Conservation (phyloP, 129 eudicot genomes). For the Tagetes patula region DNA sequence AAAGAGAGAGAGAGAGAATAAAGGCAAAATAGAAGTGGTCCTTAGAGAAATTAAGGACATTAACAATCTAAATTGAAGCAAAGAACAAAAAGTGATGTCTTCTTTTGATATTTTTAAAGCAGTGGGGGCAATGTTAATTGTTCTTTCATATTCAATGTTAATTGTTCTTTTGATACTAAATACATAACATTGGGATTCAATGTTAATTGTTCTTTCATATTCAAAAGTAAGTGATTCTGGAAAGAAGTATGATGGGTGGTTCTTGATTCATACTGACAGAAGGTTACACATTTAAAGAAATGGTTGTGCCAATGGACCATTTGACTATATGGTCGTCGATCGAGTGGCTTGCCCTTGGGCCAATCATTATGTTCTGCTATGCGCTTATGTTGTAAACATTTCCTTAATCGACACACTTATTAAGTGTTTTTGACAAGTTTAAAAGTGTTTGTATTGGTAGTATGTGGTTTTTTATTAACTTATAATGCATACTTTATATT, state of each 20-base stretch:
- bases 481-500: no score
- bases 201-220: slow-evolving; percentile 40
- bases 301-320: slow-evolving; percentile 16
- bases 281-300: slow-evolving; percentile 24
- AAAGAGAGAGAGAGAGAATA: slow-evolving; percentile 2
- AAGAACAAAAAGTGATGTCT: slow-evolving; percentile 36
- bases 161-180: no score
- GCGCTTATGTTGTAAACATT: no score
- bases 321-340: not conserved
- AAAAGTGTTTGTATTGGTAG: no score
- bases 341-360: not conserved
- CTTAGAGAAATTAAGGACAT: slow-evolving; percentile 32
- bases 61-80: slow-evolving; percentile 33
- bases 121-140: slow-evolving; percentile 37
- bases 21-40: slow-evolving; percentile 36
- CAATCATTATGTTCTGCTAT: not conserved
- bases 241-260: slow-evolving; percentile 27
- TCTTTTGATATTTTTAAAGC: slow-evolving; percentile 4
- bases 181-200: no score
- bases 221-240: slow-evolving; percentile 27
- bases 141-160: no score
- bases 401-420: no score
- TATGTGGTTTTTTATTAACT: no score
- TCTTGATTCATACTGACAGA: slow-evolving; percentile 20
- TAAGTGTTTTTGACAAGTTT: no score